Conservation (phyloP, 805 yeast species). For the Candida orba region DNA sequence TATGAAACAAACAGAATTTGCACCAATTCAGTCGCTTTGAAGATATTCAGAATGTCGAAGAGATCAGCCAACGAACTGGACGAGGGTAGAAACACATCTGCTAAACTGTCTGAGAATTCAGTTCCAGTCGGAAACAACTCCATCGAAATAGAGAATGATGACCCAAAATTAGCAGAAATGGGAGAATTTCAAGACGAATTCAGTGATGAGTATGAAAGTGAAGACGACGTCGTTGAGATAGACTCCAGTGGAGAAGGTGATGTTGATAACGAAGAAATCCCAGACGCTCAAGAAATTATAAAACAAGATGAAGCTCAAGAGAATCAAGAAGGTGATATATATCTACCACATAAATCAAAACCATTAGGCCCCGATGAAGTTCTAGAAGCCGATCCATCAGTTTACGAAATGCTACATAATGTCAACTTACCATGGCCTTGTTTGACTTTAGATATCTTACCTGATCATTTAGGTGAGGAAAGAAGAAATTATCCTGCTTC, state of each 20-base stretch:
- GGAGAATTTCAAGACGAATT: constrained; percentile 86
- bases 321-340: constrained; percentile 42
- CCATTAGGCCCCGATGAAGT: constrained; percentile 96
- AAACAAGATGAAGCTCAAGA: constrained; percentile 32
- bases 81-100: constrained; percentile 20
- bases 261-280: constrained; percentile 26
- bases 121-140: constrained; percentile 15
- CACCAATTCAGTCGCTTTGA: no score
- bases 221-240: constrained; percentile 79
- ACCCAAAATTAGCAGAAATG: constrained; percentile 42
- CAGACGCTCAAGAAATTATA: constrained; percentile 28
- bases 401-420: constrained; percentile 93
- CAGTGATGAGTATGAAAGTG: constrained; percentile 90
- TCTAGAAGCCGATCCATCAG: constrained; percentile 92
- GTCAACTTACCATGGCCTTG: constrained; percentile 97
- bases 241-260: constrained; percentile 53
- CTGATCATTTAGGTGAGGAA: constrained; percentile 81
- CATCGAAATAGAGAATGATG: constrained; percentile 23
- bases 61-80: constrained; percentile 18
- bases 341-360: constrained; percentile 80
- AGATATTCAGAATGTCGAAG: constrained; percentile 18
- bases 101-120: constrained; percentile 12
- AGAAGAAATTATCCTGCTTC: constrained; percentile 88
- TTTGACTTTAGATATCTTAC: constrained; percentile 80
- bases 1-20: neutral